Percentiles rank a stretch among this genome's conserved stretches.
Conservation (phyloP, 148 eudicot genomes). For the Dianthus caryophyllus region DNA sequence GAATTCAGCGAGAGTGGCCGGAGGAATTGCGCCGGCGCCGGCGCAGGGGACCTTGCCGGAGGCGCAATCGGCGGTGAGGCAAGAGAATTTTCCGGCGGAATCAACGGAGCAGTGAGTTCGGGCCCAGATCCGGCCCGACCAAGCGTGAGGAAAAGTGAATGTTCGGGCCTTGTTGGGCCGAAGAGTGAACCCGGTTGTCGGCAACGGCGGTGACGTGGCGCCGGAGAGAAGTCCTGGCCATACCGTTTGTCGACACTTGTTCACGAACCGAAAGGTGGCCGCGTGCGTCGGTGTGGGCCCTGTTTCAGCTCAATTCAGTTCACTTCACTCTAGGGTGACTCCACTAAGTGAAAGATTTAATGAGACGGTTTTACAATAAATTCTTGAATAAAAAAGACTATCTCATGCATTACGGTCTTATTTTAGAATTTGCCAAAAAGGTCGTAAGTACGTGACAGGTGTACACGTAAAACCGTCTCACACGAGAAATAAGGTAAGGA, state of each 20-base stretch:
- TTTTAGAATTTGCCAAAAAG: too few species aligned
- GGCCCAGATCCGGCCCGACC: conserved; percentile 99
- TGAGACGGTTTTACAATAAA: too few species aligned
- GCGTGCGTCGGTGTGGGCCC: conserved; percentile 32
- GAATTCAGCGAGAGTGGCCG: conserved; percentile 90
- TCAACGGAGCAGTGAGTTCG: conserved; percentile 63
- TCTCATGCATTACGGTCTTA: too few species aligned
- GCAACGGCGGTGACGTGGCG: conserved; percentile 55
- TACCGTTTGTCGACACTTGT: conserved; percentile 69
- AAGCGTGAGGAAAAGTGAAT: conserved; percentile 45
- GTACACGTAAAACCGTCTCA: too few species aligned
- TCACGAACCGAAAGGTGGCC: conserved; percentile 62
- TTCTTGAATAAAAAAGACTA: too few species aligned
- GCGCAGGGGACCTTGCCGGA: conserved; percentile 62
- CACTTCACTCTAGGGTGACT: too few species aligned
- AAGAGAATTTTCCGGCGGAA: conserved; percentile 45
- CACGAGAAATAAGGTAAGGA: not conserved
- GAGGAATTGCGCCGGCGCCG: conserved; percentile 85
- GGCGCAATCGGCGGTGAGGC: conserved; percentile 87
- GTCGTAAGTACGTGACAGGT: too few species aligned
- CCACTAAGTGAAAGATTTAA: too few species aligned
- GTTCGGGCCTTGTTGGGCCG: conserved; percentile 48
- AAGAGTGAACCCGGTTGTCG: conserved; percentile 81
- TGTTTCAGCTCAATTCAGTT: not conserved
- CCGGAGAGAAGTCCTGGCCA: conserved; percentile 98